phyloP scores from a whole-genome alignment of 495 filamentous ascomycete species.

The Astrocystis sublimbata region DNA sequence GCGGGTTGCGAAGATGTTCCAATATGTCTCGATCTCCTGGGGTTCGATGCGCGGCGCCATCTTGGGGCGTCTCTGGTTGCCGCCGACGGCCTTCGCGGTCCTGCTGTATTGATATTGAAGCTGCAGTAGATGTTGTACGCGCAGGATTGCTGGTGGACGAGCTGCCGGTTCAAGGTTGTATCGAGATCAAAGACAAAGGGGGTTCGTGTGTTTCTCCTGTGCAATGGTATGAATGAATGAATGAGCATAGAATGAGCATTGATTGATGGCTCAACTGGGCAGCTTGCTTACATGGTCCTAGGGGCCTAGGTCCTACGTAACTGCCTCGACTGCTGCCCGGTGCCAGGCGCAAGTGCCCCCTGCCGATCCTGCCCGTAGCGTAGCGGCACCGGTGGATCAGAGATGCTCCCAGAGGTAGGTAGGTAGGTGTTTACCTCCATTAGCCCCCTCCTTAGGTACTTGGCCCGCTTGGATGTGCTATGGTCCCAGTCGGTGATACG shows the following conservation, averaged over 20 bases:
- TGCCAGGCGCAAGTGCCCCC: conserved; percentile 5
- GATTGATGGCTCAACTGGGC: too few species aligned
- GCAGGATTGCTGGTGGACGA: neutral
- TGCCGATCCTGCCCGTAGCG: too few species aligned
- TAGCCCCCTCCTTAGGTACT: neutral
- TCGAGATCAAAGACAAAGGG: neutral
- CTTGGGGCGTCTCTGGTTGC: conserved; percentile 14
- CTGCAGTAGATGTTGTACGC: neutral
- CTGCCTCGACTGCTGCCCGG: too few species aligned
- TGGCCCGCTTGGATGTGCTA: too few species aligned
- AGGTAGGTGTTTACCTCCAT: neutral
- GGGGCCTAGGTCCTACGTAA: conserved; percentile 11
- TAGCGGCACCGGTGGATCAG: neutral
- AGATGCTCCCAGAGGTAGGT: neutral
- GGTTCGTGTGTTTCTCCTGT: neutral
- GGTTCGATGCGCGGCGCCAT: conserved; percentile 87
- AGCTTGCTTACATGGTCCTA: too few species aligned
- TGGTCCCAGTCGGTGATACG: too few species aligned
- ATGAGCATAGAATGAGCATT: too few species aligned
- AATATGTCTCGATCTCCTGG: conserved; percentile 96
- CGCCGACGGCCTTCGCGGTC: neutral
- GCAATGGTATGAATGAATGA: too few species aligned
- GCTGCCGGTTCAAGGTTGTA: too few species aligned
- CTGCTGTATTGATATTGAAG: neutral
- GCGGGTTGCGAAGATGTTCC: conserved; percentile 95